These are phyloP conservation scores for Actinomortierella ambigua DNA, from an alignment of 371 early-diverging fungal genomes.

Conservation along the genomic window DNA sequence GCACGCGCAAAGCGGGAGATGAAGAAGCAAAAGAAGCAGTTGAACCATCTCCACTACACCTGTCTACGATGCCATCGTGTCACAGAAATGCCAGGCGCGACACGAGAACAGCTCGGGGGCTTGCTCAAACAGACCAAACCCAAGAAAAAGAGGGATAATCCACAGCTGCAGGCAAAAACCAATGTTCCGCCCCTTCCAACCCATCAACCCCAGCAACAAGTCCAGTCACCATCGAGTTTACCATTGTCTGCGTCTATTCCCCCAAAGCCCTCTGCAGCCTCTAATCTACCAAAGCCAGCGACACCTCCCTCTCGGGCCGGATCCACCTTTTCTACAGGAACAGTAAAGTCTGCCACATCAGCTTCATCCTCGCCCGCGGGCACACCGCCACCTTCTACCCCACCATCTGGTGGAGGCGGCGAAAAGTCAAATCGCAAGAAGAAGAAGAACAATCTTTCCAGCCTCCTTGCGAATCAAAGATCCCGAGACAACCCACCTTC, in stretches of 20 bases:
- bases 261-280: conserved; percentile 13
- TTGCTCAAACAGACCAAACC: conserved; percentile 17
- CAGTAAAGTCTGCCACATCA: conserved; percentile 15
- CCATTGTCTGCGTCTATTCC: conserved; percentile 11
- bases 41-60: conserved; percentile 30
- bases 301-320: conserved; percentile 11
- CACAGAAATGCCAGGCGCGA: conserved; percentile 36
- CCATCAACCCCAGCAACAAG: background rate
- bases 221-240: background rate
- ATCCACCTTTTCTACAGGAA: conserved; percentile 5
- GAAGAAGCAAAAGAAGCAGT: conserved; percentile 2
- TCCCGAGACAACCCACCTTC: conserved; percentile 11
- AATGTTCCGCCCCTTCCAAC: background rate
- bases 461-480: conserved; percentile 28
- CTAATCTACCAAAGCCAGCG: conserved; percentile 6
- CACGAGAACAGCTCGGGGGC: conserved; percentile 12
- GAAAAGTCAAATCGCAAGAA: conserved; percentile 25
- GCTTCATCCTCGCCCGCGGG: conserved; percentile 22
- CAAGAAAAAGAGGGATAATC: conserved; percentile 14
- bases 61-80: conserved; percentile 28
- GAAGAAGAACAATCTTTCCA: conserved; percentile 29
- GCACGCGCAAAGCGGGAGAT: background rate
- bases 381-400: background rate
- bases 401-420: background rate
- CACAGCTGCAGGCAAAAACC: background rate